Base-by-base conservation (phyloP, 2,329 filamentous ascomycete species). In the Waltergamsia citrina region DNA sequence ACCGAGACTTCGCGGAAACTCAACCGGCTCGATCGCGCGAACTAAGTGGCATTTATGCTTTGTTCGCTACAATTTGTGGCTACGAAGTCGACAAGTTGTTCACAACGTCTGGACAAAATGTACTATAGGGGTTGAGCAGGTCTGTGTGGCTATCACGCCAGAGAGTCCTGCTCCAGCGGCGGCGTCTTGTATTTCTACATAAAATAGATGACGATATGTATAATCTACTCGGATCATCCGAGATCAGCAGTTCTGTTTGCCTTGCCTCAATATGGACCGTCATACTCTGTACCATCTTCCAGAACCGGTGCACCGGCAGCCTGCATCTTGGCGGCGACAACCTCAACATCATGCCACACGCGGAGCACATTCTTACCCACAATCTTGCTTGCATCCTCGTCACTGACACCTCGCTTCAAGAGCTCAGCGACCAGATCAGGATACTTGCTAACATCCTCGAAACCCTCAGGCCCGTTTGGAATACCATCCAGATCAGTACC, bases 401-500 rank as follows among this genome's bases (percentile, higher is more conserved):
- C 83, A 26, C 74, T 82, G 5, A 94, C 70, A 0, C 85, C 86
- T 26, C 79, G 70, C 32, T 65, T 66, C 43, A 94, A 60, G 38
- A 95, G 57, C 56, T 86, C 83, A 4, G 74, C 77, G 7, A 95
- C 72, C 29, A 95, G 59, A 37, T 80, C 74, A 0, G 87, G 88
- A 48, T 81, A 94, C 51, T 85, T 85, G 32, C 79, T 78, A 6
- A 94, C 86, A 53, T 94, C 87, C 24, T 92, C 85, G 31, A 96
- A 57, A 0, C 88, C 90, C 35, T 63, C 53, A 0, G 88, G 86
- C 5, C 78, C 78, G 1, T 46, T 54, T 2, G 54, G 50, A 37
- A 88, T 88, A 7, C 76, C 90, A 52, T 95, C 88, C 52, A 88
- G 95, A 54, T 96, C 90, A 34, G 82, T 87, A 0, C 90, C 90